Conservation (phyloP, 2,329 filamentous ascomycete genomes). For the Cercospora zeae-maydis region DNA sequence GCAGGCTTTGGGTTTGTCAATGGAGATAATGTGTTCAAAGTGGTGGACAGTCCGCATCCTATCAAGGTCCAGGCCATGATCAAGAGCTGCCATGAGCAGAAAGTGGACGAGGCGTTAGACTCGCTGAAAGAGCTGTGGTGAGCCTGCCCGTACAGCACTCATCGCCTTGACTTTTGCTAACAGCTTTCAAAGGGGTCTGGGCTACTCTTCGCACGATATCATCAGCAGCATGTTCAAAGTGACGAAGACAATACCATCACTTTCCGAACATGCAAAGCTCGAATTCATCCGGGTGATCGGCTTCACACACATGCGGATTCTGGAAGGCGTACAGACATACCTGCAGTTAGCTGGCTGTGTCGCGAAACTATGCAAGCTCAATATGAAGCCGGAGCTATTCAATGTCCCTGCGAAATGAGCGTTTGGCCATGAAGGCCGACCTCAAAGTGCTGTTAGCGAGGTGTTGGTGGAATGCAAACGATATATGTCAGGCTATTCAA, state of each 20-base stretch:
- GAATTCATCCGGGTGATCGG: slow-evolving; percentile 95
- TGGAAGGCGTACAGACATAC: slow-evolving; percentile 95
- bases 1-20: slow-evolving; percentile 97
- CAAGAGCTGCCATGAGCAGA: slow-evolving; percentile 91
- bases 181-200: slow-evolving; percentile 58
- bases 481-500: neutral
- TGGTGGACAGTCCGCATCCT: slow-evolving; percentile 94
- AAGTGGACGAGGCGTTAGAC: slow-evolving; percentile 83
- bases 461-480: slow-evolving; percentile 25
- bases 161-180: slow-evolving; percentile 11
- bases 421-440: neutral
- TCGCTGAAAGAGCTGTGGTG: slow-evolving; percentile 84
- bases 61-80: slow-evolving; percentile 99
- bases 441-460: slow-evolving; percentile 26
- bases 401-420: slow-evolving; percentile 39
- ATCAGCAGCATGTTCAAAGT: slow-evolving; percentile 99
- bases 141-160: neutral
- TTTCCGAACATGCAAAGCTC: slow-evolving; percentile 91
- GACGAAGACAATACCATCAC: slow-evolving; percentile 86
- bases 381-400: slow-evolving; percentile 90
- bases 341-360: slow-evolving; percentile 92
- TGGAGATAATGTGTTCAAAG: slow-evolving; percentile 95
- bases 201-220: slow-evolving; percentile 98
- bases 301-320: slow-evolving; percentile 97
- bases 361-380: slow-evolving; percentile 85